Conservation (phyloP, 306 rosid genomes). For the Vachellia pachyceras region DNA sequence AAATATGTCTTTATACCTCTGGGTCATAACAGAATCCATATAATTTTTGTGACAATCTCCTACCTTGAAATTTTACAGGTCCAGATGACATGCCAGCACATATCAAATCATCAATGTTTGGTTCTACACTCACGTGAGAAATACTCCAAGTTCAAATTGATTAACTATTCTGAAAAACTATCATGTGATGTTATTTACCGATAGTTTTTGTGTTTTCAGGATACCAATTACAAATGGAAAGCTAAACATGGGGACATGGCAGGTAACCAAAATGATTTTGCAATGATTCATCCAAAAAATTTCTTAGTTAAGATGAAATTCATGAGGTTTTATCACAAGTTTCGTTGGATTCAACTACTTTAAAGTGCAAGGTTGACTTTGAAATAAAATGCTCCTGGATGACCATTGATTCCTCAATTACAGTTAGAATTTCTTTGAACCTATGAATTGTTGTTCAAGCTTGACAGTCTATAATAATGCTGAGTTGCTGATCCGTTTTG, state of each 20-base stretch:
- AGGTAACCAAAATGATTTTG: conserved; percentile 53
- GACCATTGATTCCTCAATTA: background rate
- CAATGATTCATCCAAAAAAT: conserved; percentile 10
- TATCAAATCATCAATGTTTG: conserved; percentile 96
- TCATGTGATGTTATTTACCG: conserved; percentile 14
- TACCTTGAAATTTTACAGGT: conserved; percentile 61
- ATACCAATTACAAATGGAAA: conserved; percentile 90
- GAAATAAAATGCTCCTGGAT: background rate
- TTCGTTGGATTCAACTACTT: background rate
- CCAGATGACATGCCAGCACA: conserved; percentile 99
- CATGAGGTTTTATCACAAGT: background rate
- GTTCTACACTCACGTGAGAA: conserved; percentile 76
- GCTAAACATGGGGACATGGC: conserved; percentile 98
- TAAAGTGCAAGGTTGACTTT: background rate
- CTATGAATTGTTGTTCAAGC: background rate
- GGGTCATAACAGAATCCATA: too few species aligned
- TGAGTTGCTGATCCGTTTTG: background rate
- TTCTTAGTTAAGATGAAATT: conserved; percentile 14
- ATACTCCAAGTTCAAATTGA: conserved; percentile 27
- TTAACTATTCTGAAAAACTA: conserved; percentile 30
- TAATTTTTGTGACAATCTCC: background rate
- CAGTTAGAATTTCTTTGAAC: background rate
- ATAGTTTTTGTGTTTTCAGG: conserved; percentile 53
- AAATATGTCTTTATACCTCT: too few species aligned
- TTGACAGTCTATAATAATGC: background rate